phyloP scores from a whole-genome alignment of 1,284 basidiomycete genomes.

The Ustilago crameri region DNA sequence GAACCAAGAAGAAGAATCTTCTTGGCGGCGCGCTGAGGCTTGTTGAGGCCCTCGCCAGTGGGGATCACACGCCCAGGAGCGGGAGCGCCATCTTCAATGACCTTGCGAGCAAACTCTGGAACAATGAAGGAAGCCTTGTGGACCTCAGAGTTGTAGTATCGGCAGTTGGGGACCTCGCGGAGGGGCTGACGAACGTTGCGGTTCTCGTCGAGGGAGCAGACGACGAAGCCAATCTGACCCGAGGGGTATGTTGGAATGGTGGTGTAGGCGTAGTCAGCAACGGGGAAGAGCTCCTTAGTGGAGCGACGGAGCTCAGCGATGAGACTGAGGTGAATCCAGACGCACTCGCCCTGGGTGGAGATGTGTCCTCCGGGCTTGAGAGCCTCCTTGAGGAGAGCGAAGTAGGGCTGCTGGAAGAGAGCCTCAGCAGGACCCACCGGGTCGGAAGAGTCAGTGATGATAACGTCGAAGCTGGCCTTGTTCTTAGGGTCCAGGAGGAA shows the following conservation, averaged over 20 bases:
- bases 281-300: constrained; percentile 82
- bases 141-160: constrained; percentile 87
- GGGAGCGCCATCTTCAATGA: constrained; percentile 66
- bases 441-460: constrained; percentile 97
- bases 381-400: constrained; percentile 89
- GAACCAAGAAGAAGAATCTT: constrained; percentile 92
- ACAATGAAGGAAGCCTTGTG: constrained; percentile 88
- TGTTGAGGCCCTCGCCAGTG: constrained; percentile 71
- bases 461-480: constrained; percentile 85
- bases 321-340: constrained; percentile 92
- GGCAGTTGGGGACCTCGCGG: constrained; percentile 74
- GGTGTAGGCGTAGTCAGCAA: constrained; percentile 91
- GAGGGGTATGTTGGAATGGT: constrained; percentile 98
- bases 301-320: constrained; percentile 82
- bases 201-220: constrained; percentile 79
- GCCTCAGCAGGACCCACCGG: constrained; percentile 94
- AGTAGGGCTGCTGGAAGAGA: constrained; percentile 97
- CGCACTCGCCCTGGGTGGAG: constrained; percentile 93
- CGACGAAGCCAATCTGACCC: constrained; percentile 94
- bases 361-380: constrained; percentile 91
- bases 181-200: constrained; percentile 69
- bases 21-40: constrained; percentile 69
- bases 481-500: constrained; percentile 90
- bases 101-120: constrained; percentile 84
- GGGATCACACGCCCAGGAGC: constrained; percentile 64